Base-by-base conservation (phyloP, 805 yeast species). In the Spathaspora hagerdaliae region DNA sequence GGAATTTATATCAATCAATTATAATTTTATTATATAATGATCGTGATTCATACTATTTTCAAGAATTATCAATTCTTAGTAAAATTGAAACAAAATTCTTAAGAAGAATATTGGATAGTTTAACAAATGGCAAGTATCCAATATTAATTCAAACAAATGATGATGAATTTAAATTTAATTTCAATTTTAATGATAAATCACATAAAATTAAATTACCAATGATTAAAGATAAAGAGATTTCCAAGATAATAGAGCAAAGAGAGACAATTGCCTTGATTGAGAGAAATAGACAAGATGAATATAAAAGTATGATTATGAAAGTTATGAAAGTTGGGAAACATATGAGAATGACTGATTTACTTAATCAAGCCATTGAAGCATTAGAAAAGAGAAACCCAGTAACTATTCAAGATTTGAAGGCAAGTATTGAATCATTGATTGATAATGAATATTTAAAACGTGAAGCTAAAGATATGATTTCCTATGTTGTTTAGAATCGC, bases 1-100 rank as follows among this genome's bases (percentile, higher is more conserved):
- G 75, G 14, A 73, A 75, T 35, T 51, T 75, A n/a, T 64, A 69
- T 39, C 79, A 75, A 51, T 78, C 78, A 0, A 56, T 67, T 1
- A 61, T 75, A 0, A 49, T 77, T 3, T 45, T 68, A 11, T 54
- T 68, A 12, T 76, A 74, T 49, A 69, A 71, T 37, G 59, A 66
- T 0, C 11, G 34, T 1, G 63, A 64, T 9, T 8, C 11, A 1
- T 51, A 61, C 9, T 40, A 43, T 0, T 45, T 64, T 11, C 42
- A 46, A 0, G 59, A 67, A 31, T 45, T 76, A 2, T 44, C 41
- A 6, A 29, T 44, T 1, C 13, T 34, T 1, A 67, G 74, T 2
- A 61, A 65, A n/a, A 65, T 75, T 58, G 67, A 61, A 5, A 48
- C 46, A 5, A 54, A 47, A 29, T 61, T 71, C 27, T 47, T 75